A percentile compares a stretch with the other conserved stretches of the same genome.
phyloP scores from a whole-genome alignment of 805 yeast genomes.

The Komagataella populi region DNA sequence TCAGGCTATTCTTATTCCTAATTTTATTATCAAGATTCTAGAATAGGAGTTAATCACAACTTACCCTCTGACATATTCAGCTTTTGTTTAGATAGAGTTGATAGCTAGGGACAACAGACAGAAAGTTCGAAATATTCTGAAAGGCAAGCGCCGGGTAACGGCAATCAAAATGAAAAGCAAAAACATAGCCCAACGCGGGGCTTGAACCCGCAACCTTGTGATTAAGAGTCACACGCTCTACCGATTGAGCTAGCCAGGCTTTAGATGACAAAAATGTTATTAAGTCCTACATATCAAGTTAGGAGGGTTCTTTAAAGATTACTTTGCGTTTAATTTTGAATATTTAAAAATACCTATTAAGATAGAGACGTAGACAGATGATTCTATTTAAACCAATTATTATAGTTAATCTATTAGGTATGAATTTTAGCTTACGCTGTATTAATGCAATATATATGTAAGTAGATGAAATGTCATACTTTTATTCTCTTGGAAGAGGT shows the following conservation, averaged over 20 bases:
- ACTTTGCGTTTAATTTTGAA: no score
- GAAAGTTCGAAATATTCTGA: background rate
- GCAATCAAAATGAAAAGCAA: background rate
- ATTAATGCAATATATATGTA: background rate
- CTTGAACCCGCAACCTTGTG: constrained; percentile 1
- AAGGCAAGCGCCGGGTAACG: background rate
- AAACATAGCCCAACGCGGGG: background rate
- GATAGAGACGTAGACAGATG: no score
- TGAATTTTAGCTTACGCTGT: background rate
- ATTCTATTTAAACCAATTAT: no score
- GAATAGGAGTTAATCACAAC: background rate
- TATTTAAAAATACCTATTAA: no score
- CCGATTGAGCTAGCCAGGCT: constrained; percentile 1
- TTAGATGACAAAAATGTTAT: background rate
- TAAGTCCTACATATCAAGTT: no score
- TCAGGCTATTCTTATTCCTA: background rate
- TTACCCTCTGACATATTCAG: background rate
- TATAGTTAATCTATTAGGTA: no score
- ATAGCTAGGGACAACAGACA: background rate
- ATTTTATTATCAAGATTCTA: background rate
- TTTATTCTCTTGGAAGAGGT: background rate
- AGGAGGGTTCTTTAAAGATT: no score
- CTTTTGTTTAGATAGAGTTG: background rate
- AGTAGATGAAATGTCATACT: background rate
- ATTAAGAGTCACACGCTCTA: constrained; percentile 1